Conservation (phyloP, 441 rosid genomes). For the Adansonia gregorii region DNA sequence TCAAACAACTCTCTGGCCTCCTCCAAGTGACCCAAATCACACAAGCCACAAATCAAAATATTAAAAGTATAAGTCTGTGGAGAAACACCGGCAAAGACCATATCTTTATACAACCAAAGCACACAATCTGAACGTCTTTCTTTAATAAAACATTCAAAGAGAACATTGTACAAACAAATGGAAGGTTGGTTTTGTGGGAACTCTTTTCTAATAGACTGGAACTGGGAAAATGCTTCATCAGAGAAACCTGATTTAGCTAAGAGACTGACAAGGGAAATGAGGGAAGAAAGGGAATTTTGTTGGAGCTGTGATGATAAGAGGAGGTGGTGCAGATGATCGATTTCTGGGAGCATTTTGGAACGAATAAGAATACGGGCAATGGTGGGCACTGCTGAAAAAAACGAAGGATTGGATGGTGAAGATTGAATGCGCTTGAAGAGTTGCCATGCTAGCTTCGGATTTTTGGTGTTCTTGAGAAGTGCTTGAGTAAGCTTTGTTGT, state of each 20-base stretch:
- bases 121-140: constrained; percentile 53
- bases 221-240: constrained; percentile 59
- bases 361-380: constrained; percentile 67
- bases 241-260: constrained; percentile 59
- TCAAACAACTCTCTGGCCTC: constrained; percentile 84
- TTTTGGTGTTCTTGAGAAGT: constrained; percentile 58
- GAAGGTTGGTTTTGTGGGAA: constrained; percentile 59
- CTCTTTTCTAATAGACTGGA: constrained; percentile 50
- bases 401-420: constrained; percentile 40
- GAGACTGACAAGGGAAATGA: constrained; percentile 45
- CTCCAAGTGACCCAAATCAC: constrained; percentile 68
- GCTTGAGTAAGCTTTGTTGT: constrained; percentile 58
- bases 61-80: constrained; percentile 82
- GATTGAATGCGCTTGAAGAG: constrained; percentile 73
- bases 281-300: constrained; percentile 34
- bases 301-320: constrained; percentile 46
- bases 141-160: constrained; percentile 51
- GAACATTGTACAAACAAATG: constrained; percentile 58
- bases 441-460: constrained; percentile 82
- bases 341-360: constrained; percentile 63
- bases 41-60: constrained; percentile 62
- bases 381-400: constrained; percentile 48
- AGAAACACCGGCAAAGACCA: constrained; percentile 62
- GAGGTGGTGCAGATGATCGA: constrained; percentile 63
- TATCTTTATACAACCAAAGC: constrained; percentile 76